Percentiles rank a stretch among this genome's conserved stretches.
These are phyloP conservation scores for Trichoderma asperelloides DNA, from an alignment of 495 filamentous ascomycete genomes.

Conservation along the genomic window DNA sequence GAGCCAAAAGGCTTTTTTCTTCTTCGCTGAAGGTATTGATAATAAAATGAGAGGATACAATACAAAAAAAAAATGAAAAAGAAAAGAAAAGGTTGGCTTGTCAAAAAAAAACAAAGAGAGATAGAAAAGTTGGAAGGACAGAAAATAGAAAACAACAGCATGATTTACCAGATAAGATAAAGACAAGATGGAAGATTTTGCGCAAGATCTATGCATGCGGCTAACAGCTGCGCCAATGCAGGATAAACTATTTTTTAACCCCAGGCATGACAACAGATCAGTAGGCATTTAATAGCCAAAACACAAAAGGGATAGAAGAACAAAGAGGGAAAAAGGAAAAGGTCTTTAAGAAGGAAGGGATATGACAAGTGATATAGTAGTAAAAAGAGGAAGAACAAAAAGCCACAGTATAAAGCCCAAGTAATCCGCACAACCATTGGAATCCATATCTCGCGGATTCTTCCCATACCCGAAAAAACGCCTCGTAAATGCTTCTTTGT, in stretches of 20 bases:
- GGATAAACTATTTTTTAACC: background rate
- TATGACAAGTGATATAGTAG: background rate
- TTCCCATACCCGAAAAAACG: conserved; percentile 13
- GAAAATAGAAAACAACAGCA: background rate
- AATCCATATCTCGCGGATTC: background rate
- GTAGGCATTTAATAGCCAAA: background rate
- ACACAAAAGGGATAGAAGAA: background rate
- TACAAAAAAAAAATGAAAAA: background rate
- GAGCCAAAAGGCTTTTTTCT: no score
- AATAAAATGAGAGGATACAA: background rate
- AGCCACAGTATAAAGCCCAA: background rate
- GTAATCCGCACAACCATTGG: background rate
- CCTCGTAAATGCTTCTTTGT: conserved; percentile 23
- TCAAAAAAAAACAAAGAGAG: background rate
- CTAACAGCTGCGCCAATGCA: conserved; percentile 1
- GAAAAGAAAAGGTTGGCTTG: background rate
- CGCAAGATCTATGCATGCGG: background rate
- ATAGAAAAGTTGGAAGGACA: background rate
- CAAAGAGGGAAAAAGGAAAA: background rate
- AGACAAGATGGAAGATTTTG: background rate
- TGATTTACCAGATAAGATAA: background rate
- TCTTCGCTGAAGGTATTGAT: no score
- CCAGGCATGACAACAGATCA: background rate
- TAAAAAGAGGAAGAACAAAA: background rate
- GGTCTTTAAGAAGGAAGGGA: background rate